Evolutionary conservation across 176 grass and related monocot species (phyloP).

Genomic region (Oryza meyeriana): DNA sequence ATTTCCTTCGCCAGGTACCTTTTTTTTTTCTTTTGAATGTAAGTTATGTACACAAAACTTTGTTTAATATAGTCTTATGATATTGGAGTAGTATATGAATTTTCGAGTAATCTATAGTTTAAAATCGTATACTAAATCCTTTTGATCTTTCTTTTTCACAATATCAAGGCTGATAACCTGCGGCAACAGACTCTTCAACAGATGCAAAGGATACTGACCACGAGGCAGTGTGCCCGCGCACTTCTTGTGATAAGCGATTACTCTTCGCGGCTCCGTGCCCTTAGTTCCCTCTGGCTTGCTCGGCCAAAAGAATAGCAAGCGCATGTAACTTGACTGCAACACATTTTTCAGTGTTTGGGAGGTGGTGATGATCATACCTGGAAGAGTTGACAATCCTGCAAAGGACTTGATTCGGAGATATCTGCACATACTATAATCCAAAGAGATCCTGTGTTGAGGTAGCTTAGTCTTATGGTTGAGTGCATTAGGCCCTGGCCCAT

Average conservation of each 20-base stretch:
- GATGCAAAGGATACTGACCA: constrained; percentile 88
- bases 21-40: constrained; percentile 8
- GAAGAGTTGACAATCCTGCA: constrained; percentile 32
- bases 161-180: constrained; percentile 84
- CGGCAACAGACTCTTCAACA: constrained; percentile 92
- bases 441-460: constrained; percentile 39
- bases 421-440: constrained; percentile 53
- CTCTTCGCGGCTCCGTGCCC: constrained; percentile 84
- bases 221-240: constrained; percentile 70
- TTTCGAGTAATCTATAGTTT: constrained; percentile 1
- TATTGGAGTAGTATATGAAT: not conserved
- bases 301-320: constrained; percentile 69
- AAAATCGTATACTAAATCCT: constrained; percentile 4
- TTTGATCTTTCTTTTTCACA: constrained; percentile 15
- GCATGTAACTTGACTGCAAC: constrained; percentile 5
- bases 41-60: not conserved
- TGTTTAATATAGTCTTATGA: not conserved
- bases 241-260: constrained; percentile 90
- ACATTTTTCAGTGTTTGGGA: constrained; percentile 22
- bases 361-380: constrained; percentile 15
- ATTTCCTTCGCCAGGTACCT: constrained; percentile 91
- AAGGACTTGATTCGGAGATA: constrained; percentile 34
- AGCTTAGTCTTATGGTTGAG: constrained; percentile 41
- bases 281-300: constrained; percentile 98
- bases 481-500: constrained; percentile 31